These are phyloP conservation scores for Alloascoidea hylecoeti DNA, from an alignment of 805 yeast species.

Conservation along the genomic window DNA sequence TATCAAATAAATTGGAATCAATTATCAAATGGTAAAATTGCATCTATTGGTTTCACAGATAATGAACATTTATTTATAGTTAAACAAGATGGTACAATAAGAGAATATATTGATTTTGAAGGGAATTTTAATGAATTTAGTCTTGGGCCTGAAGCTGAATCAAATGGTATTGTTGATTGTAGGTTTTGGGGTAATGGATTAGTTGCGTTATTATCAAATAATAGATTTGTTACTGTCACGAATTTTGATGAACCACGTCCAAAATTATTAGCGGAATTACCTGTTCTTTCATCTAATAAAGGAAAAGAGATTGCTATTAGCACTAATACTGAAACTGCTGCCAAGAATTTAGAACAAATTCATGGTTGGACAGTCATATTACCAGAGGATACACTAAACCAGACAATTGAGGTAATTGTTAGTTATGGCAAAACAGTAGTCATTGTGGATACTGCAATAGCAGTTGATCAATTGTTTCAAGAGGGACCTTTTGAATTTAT, in stretches of 20 bases:
- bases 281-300: slow-evolving; percentile 13
- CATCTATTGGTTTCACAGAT: slow-evolving; percentile 36
- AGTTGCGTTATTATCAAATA: slow-evolving; percentile 24
- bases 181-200: slow-evolving; percentile 28
- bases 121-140: slow-evolving; percentile 49
- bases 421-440: slow-evolving; percentile 10
- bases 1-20: slow-evolving; percentile 24
- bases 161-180: slow-evolving; percentile 19
- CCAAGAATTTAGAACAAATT: slow-evolving; percentile 8
- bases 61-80: slow-evolving; percentile 44
- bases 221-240: slow-evolving; percentile 25
- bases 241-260: slow-evolving; percentile 23
- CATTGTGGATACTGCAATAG: slow-evolving; percentile 13
- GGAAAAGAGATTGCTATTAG: slow-evolving; percentile 9
- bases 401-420: slow-evolving; percentile 16
- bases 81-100: slow-evolving; percentile 31
- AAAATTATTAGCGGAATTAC: slow-evolving; percentile 10
- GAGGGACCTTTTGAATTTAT: slow-evolving; percentile 34
- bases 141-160: slow-evolving; percentile 20
- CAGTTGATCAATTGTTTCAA: slow-evolving; percentile 23
- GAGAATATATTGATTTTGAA: slow-evolving; percentile 51
- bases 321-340: slow-evolving; percentile 6
- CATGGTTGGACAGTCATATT: slow-evolving; percentile 17
- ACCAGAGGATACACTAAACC: slow-evolving; percentile 11
- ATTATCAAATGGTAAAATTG: slow-evolving; percentile 35